A percentile compares a stretch with the other conserved stretches of the same genome.
These are phyloP conservation scores for Collybia sordida DNA, from an alignment of 768 basidiomycete genomes.

Conservation along the genomic window DNA sequence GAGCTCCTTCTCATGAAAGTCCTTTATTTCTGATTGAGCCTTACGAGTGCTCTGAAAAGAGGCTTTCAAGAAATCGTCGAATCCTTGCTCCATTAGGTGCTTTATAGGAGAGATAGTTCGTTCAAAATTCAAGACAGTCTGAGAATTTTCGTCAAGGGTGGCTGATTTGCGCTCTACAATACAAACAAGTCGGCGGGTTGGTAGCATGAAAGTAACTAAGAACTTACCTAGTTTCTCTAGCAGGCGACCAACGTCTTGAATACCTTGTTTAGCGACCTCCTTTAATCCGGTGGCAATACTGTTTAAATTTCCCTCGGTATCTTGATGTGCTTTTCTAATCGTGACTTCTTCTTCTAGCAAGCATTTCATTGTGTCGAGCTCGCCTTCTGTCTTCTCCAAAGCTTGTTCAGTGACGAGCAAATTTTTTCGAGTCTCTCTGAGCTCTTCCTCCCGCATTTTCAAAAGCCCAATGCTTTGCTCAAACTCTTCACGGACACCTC, in stretches of 20 bases:
- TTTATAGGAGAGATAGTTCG: constrained; percentile 56
- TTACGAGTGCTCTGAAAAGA: constrained; percentile 52
- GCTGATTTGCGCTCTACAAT: constrained; percentile 69
- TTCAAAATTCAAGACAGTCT: constrained; percentile 62
- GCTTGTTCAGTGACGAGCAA: constrained; percentile 52
- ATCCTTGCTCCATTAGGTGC: constrained; percentile 50
- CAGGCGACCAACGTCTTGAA: constrained; percentile 66
- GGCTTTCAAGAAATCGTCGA: constrained; percentile 61
- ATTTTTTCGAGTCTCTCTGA: constrained; percentile 58
- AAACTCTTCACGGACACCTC: constrained; percentile 83
- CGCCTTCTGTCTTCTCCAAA: constrained; percentile 52
- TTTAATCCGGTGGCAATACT: constrained; percentile 71
- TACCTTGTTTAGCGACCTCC: constrained; percentile 61
- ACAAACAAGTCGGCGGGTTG: constrained; percentile 9
- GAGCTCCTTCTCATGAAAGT: constrained; percentile 56
- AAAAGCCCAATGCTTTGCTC: constrained; percentile 84
- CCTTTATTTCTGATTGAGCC: constrained; percentile 56
- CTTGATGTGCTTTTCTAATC: constrained; percentile 75
- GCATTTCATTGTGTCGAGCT: constrained; percentile 55
- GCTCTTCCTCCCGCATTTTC: constrained; percentile 72
- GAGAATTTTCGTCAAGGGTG: constrained; percentile 63
- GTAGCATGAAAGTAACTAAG: not conserved
- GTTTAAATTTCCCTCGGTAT: constrained; percentile 70
- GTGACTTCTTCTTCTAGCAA: constrained; percentile 79
- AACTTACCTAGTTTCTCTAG: constrained; percentile 82